Conservation (phyloP, 2,329 filamentous ascomycete genomes). For the Volutella citrinella region DNA sequence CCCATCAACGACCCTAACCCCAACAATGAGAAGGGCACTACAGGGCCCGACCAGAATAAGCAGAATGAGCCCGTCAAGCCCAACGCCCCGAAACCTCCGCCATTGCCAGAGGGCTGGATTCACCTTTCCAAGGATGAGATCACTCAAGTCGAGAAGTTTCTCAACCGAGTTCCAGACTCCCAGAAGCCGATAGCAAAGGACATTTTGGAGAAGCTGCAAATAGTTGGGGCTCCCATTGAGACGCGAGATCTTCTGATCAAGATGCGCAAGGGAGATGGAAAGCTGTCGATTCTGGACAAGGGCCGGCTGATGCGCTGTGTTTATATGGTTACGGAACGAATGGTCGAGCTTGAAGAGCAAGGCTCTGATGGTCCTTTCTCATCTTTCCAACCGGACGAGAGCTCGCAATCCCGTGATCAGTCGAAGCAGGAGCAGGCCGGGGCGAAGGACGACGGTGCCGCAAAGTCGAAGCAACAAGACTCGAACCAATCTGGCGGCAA, state of each 20-base stretch:
- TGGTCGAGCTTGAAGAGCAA: conserved; percentile 25
- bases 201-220: conserved; percentile 60
- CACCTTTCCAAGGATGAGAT: conserved; percentile 44
- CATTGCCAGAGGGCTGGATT: conserved; percentile 46
- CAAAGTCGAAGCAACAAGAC: conserved; percentile 24
- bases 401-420: conserved; percentile 17
- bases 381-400: conserved; percentile 18
- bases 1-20: conserved; percentile 33
- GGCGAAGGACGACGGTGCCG: conserved; percentile 15
- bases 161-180: conserved; percentile 60
- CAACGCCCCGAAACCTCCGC: conserved; percentile 26
- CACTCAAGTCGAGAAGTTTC: conserved; percentile 54
- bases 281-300: conserved; percentile 39
- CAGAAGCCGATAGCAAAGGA: conserved; percentile 59
- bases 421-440: conserved; percentile 16
- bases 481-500: conserved; percentile 33
- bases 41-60: conserved; percentile 17
- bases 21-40: conserved; percentile 25
- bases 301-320: conserved; percentile 35
- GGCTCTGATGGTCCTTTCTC: conserved; percentile 16
- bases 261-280: conserved; percentile 55
- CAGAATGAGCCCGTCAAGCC: conserved; percentile 15
- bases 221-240: conserved; percentile 67
- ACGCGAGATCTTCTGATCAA: conserved; percentile 56
- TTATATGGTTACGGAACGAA: conserved; percentile 34